Base-by-base conservation (phyloP, 1,139 yeast species). In the Nakaseomyces uthaithaninus region DNA sequence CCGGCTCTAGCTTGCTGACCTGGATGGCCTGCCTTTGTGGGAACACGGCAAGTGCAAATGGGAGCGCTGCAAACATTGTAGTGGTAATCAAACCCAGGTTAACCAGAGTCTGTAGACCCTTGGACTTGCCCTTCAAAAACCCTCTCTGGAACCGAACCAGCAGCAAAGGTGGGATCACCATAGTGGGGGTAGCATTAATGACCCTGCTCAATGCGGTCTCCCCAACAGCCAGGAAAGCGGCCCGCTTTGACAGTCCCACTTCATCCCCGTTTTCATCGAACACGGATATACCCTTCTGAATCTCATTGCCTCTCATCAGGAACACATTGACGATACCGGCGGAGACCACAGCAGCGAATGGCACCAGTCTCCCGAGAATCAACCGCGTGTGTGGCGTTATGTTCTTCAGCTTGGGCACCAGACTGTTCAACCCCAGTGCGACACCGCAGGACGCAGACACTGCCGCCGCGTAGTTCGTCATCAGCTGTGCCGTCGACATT, bases 301-400 rank as follows among this genome's bases (percentile, higher is more conserved):
- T 79, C 65, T 91, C 98, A 63, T 87, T 94, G 46, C 93, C 77
- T 65, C 98, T 78, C 98, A 91, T 91, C 49, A 93, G 71, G 57
- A 85, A 85, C 22, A 91, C 96, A 54, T 91, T 91, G 33, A 87
- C 94, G 27, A 89, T 70, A 58, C 97, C 97, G 1, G 98, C 98
- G 37, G 93, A 79, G 0, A 89, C 96, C 28, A 91, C 98, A 3
- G 98, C 98, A 1, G 97, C 97, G 65, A 91, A 91, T 4, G 98
- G 98, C 5, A 91, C 95, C 45, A 91, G 70, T 52, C 98, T 77
- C 30, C 89, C 80, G 46, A 91, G 66, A 35, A 89, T 70, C 54
- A 80, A 64, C 57, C 71, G 77, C 10, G 96, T 78, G 45, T 67
- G 69, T 3, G 94, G 80, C n/a, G 74, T 63, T 23, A 89, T 59